phyloP scores from a whole-genome alignment of 257 asterid species.

The Thymus mandschuricus region DNA sequence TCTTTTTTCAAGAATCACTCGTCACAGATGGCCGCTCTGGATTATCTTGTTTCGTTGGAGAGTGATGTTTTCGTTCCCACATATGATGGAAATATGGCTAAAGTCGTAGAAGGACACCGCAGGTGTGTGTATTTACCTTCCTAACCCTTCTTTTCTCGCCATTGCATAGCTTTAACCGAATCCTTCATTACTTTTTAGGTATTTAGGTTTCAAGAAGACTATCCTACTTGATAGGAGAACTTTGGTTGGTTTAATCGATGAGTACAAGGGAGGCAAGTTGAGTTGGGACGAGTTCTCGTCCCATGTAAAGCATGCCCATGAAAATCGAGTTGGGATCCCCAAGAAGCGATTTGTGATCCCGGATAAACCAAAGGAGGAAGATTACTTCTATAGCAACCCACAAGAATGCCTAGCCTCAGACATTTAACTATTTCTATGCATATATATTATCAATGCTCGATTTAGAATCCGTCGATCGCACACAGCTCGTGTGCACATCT shows the following conservation, averaged over 20 bases:
- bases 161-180: background rate
- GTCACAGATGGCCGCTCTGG: constrained; percentile 66
- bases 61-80: constrained; percentile 63
- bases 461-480: constrained; percentile 12
- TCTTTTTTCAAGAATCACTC: constrained; percentile 44
- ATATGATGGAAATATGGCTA: constrained; percentile 64
- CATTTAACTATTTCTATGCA: constrained; percentile 7
- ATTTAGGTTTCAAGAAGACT: constrained; percentile 62
- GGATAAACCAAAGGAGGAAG: constrained; percentile 72
- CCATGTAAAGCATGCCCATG: constrained; percentile 53
- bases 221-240: constrained; percentile 52
- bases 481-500: constrained; percentile 27
- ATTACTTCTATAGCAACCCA: constrained; percentile 71
- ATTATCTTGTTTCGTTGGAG: constrained; percentile 55
- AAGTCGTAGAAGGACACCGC: constrained; percentile 65
- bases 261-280: constrained; percentile 39
- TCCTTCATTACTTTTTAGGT: constrained; percentile 36
- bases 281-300: constrained; percentile 64
- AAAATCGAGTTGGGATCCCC: constrained; percentile 53
- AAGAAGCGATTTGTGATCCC: constrained; percentile 38
- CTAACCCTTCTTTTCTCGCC: background rate
- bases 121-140: constrained; percentile 34
- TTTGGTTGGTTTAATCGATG: constrained; percentile 57
- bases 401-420: constrained; percentile 57
- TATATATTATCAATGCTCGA: background rate